Base-by-base conservation (phyloP, 2,329 filamentous ascomycete species). In the Fusarium sp. region DNA sequence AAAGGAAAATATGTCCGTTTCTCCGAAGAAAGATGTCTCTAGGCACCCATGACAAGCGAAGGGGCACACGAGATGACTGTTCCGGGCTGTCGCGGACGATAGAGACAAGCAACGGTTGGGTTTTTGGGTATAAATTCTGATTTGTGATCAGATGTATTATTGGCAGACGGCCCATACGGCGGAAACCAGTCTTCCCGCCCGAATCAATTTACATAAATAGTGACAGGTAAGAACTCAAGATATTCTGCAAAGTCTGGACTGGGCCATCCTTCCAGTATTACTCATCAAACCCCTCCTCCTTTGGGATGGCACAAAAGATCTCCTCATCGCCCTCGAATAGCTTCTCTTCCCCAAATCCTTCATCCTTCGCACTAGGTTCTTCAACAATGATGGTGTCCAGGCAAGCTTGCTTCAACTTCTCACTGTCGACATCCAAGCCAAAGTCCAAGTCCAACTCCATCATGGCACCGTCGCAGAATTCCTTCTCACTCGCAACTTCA, bases 311-410 rank as follows among this genome's bases (percentile, higher is more conserved):
- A 9, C 57, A 62, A 5, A 26, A 11, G 1, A 62, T 24, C 26
- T 48, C 10, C 2, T 53, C 20, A 15, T 65, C 57, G 29, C 24
- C 41, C 16, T 65, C 57, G 41, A 44, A n/a, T 8, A 65, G 11
- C 35, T 37, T 29, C 21, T 68, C 47, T 8, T 16, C 8, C 3
- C 24, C 38, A 43, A 47, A 68, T 2, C 64, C 61, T 55, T 65
- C 61, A 3, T 20, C 62, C 3, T 35, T 13, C 6, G 52, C 38
- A 7, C 23, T 50, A 3, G 33, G 21, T 2, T 55, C 33, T 7
- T 65, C 47, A 18, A 49, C 24, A 5, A 3, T 21, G 1, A 39
- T 3, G 3, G 38, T 20, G 7, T 31, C 12, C 1, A 64, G n/a
- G 2, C 41, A 39, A 6, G 23, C 43, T 12, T 11, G 24, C 5